These are phyloP conservation scores for Salix viminalis DNA, from an alignment of 345 rosid genomes.

Conservation along the genomic window DNA sequence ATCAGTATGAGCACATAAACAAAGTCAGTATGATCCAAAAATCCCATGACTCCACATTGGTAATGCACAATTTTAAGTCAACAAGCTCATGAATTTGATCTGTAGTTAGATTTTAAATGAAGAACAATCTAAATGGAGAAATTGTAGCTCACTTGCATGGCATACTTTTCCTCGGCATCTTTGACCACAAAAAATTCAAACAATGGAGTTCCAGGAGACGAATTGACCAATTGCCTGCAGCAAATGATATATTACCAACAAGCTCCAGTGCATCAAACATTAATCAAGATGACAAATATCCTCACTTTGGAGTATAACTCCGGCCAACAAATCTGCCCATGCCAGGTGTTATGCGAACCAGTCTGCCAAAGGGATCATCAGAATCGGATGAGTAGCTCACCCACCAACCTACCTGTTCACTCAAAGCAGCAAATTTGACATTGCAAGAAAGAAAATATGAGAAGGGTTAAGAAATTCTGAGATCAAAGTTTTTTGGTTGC, in stretches of 20 bases:
- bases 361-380: conserved; percentile 79
- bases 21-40: background rate
- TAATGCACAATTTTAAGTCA: background rate
- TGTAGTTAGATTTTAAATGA: background rate
- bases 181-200: conserved; percentile 90
- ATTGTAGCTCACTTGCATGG: conserved; percentile 61
- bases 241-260: conserved; percentile 23
- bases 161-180: conserved; percentile 56
- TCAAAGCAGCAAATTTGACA: conserved; percentile 16
- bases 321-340: conserved; percentile 86
- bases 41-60: background rate
- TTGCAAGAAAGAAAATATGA: background rate
- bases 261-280: conserved; percentile 7
- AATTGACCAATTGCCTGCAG: conserved; percentile 77
- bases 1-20: background rate
- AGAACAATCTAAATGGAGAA: conserved; percentile 6
- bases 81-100: background rate
- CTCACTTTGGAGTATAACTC: conserved; percentile 82
- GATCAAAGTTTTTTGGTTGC: background rate
- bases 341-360: conserved; percentile 74
- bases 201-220: conserved; percentile 82
- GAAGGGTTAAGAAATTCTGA: background rate
- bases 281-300: conserved; percentile 12
- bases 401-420: conserved; percentile 94
- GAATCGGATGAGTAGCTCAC: conserved; percentile 77